These are phyloP conservation scores for Cutaneotrichosporon spelunceum DNA, from an alignment of 1,284 basidiomycete species.

Conservation along the genomic window DNA sequence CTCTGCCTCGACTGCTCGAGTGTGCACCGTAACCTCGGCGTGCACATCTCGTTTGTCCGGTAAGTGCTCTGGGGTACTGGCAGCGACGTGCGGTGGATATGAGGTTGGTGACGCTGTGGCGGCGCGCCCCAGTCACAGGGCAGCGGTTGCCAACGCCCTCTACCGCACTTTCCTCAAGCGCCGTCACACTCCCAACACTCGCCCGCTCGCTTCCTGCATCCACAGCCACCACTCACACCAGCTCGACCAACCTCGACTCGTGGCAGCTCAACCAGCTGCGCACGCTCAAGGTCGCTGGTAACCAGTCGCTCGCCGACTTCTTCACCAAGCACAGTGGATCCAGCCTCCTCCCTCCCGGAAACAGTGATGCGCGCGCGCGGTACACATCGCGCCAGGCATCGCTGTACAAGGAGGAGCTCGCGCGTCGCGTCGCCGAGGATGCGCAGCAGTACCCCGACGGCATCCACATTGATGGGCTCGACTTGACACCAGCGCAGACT, in stretches of 20 bases:
- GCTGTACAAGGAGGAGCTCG: conserved; percentile 89
- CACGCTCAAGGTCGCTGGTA: conserved; percentile 95
- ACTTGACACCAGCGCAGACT: conserved; percentile 54
- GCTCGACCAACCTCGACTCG: conserved; percentile 93
- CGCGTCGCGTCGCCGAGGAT: conserved; percentile 77
- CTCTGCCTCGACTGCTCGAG: conserved; percentile 97
- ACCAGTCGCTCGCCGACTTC: conserved; percentile 82
- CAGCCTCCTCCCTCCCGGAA: conserved; percentile 60
- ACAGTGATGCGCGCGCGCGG: conserved; percentile 80
- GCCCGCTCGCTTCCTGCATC: neutral
- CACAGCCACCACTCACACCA: conserved; percentile 45
- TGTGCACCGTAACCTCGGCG: conserved; percentile 93
- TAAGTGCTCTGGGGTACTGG: conserved; percentile 56
- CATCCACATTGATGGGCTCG: conserved; percentile 73
- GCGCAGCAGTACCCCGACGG: conserved; percentile 67
- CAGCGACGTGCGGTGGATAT: neutral
- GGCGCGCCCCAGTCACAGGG: neutral
- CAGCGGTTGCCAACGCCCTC: no score
- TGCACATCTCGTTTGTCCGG: conserved; percentile 97
- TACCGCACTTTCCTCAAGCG: neutral
- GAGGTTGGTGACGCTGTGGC: neutral
- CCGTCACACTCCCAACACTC: neutral
- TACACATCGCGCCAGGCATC: conserved; percentile 80
- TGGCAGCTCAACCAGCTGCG: conserved; percentile 91
- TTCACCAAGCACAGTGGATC: conserved; percentile 81